Conservation (phyloP, 2,329 filamentous ascomycete genomes). For the Fusarium incarnatum region DNA sequence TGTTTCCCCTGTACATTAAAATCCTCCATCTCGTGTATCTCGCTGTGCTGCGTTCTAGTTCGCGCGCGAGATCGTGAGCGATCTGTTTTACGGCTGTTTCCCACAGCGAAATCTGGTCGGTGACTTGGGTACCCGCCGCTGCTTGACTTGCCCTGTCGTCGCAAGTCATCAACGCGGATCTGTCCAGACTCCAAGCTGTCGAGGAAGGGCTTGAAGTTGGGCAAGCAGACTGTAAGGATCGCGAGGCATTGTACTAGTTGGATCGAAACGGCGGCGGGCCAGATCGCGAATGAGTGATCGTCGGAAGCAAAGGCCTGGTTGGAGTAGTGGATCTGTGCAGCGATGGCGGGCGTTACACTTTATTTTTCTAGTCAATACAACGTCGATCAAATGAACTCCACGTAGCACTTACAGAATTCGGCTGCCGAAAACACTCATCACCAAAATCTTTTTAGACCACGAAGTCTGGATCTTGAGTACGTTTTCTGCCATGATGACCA, state of each 20-base stretch:
- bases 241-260: slow-evolving; percentile 47
- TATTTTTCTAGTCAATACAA: background rate
- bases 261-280: slow-evolving; percentile 41
- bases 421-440: slow-evolving; percentile 49
- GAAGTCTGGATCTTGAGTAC: slow-evolving; percentile 48
- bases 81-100: slow-evolving; percentile 38
- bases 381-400: background rate
- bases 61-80: slow-evolving; percentile 29
- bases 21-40: slow-evolving; percentile 35
- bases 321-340: slow-evolving; percentile 45
- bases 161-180: slow-evolving; percentile 47
- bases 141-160: slow-evolving; percentile 44
- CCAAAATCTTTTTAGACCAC: slow-evolving; percentile 44
- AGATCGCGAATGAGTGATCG: slow-evolving; percentile 42
- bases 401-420: slow-evolving; percentile 45
- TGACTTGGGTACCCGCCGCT: slow-evolving; percentile 42
- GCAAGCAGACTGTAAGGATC: slow-evolving; percentile 46
- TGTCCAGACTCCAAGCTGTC: slow-evolving; percentile 48
- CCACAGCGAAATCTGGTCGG: slow-evolving; percentile 33
- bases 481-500: slow-evolving; percentile 47
- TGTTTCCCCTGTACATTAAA: background rate
- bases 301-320: slow-evolving; percentile 39
- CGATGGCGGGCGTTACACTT: slow-evolving; percentile 46
- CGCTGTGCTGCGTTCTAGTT: slow-evolving; percentile 20
- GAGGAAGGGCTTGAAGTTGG: slow-evolving; percentile 49